Percentiles rank a stretch among this genome's conserved stretches.
Evolutionary conservation across 805 yeast species (phyloP).

Genomic region (Candida tibetensis): DNA sequence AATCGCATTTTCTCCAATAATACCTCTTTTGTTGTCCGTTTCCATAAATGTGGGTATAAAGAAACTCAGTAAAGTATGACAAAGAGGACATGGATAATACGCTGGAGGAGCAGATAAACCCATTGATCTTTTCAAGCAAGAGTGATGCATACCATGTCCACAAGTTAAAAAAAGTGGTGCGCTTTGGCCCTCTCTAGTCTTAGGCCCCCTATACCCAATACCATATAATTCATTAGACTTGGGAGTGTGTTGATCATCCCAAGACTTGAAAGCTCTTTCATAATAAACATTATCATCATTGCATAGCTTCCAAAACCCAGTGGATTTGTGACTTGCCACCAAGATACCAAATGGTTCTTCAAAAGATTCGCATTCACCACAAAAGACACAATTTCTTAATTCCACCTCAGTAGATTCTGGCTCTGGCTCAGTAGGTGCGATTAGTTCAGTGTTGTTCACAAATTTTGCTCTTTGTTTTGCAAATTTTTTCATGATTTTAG

Average conservation of each 20-base stretch:
- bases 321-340: slow-evolving; percentile 43
- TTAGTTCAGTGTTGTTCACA: slow-evolving; percentile 35
- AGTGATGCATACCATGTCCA: slow-evolving; percentile 52
- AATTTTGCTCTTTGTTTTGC: slow-evolving; percentile 51
- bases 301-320: slow-evolving; percentile 51
- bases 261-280: slow-evolving; percentile 20
- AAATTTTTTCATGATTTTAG: slow-evolving; percentile 59
- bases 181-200: background rate
- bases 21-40: slow-evolving; percentile 11
- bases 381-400: slow-evolving; percentile 19
- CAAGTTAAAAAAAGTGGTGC: slow-evolving; percentile 40
- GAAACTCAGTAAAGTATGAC: slow-evolving; percentile 43
- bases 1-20: background rate
- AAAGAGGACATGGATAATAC: slow-evolving; percentile 48
- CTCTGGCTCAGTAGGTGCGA: slow-evolving; percentile 12
- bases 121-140: slow-evolving; percentile 38
- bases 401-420: slow-evolving; percentile 7
- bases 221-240: slow-evolving; percentile 16
- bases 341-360: slow-evolving; percentile 60
- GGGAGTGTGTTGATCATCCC: slow-evolving; percentile 21
- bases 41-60: slow-evolving; percentile 44
- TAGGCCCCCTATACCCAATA: slow-evolving; percentile 12
- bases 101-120: slow-evolving; percentile 9
- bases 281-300: slow-evolving; percentile 13
- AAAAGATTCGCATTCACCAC: slow-evolving; percentile 21